A percentile compares a stretch with the other conserved stretches of the same genome.
Evolutionary conservation across 768 basidiomycete genomes (phyloP).

Genomic region (Pilatotrama ljubarskyi): DNA sequence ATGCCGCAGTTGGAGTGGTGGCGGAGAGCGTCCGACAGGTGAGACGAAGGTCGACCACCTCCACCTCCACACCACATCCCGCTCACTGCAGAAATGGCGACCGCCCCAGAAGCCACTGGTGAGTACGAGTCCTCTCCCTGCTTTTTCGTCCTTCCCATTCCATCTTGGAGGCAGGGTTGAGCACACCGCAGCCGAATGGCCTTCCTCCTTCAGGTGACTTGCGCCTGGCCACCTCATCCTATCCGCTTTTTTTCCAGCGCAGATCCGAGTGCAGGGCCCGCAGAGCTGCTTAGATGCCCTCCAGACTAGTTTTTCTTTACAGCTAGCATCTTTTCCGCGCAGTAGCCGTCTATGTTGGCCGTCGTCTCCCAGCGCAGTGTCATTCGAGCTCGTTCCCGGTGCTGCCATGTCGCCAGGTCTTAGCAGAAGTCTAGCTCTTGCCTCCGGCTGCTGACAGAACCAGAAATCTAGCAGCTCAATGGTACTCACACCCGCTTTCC

Average conservation of each 20-base stretch:
- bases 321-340: slow-evolving; percentile 14
- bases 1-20: background rate
- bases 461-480: slow-evolving; percentile 25
- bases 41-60: background rate
- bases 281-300: slow-evolving; percentile 8
- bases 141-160: slow-evolving; percentile 21
- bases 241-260: slow-evolving; percentile 39
- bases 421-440: background rate
- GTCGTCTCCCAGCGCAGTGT: slow-evolving; percentile 1
- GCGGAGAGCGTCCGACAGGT: background rate
- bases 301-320: background rate
- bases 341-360: slow-evolving; percentile 14
- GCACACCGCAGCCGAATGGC: slow-evolving; percentile 14
- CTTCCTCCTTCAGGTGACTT: slow-evolving; percentile 20
- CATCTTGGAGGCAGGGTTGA: slow-evolving; percentile 28
- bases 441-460: slow-evolving; percentile 36
- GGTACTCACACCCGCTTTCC: slow-evolving; percentile 35
- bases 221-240: slow-evolving; percentile 25
- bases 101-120: slow-evolving; percentile 22
- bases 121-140: slow-evolving; percentile 11
- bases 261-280: slow-evolving; percentile 64
- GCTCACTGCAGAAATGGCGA: slow-evolving; percentile 19
- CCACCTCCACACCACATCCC: background rate
- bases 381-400: background rate
- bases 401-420: background rate